These are phyloP conservation scores for Aspergillus biplanus DNA, from an alignment of 495 filamentous ascomycete species.

Conservation along the genomic window DNA sequence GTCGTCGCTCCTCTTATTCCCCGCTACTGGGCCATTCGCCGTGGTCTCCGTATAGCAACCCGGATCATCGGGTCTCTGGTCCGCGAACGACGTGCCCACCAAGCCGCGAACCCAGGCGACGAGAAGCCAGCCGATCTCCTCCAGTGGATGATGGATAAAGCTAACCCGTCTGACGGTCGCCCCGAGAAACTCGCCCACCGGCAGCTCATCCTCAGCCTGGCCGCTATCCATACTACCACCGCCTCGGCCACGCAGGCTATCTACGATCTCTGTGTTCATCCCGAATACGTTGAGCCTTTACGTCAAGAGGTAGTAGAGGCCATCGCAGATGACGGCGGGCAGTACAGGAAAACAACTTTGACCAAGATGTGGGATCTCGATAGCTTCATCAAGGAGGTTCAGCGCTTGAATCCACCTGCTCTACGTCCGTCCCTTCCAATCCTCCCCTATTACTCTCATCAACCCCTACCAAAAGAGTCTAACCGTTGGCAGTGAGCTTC, in stretches of 20 bases:
- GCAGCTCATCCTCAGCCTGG: background rate
- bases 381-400: conserved; percentile 58
- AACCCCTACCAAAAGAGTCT: too few relatives aligned
- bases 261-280: conserved; percentile 47
- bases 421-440: too few relatives aligned
- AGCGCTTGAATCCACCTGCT: conserved; percentile 39
- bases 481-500: too few relatives aligned
- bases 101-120: too few relatives aligned
- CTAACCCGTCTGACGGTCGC: background rate
- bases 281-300: conserved; percentile 49
- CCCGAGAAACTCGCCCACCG: background rate
- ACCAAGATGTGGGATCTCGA: conserved; percentile 52
- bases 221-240: conserved; percentile 8
- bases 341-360: background rate
- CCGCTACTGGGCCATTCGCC: too few relatives aligned
- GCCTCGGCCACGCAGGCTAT: background rate
- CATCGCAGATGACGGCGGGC: conserved; percentile 43
- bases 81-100: too few relatives aligned
- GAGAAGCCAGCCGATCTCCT: too few relatives aligned
- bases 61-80: too few relatives aligned
- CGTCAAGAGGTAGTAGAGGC: conserved; percentile 55
- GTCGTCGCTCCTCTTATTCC: too few relatives aligned
- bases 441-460: too few relatives aligned
- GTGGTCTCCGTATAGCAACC: too few relatives aligned
- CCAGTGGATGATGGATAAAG: too few relatives aligned